Percentiles rank a stretch among this genome's conserved stretches.
Conservation (phyloP, 2,329 filamentous ascomycete genomes). For the Phialocephala sp. region DNA sequence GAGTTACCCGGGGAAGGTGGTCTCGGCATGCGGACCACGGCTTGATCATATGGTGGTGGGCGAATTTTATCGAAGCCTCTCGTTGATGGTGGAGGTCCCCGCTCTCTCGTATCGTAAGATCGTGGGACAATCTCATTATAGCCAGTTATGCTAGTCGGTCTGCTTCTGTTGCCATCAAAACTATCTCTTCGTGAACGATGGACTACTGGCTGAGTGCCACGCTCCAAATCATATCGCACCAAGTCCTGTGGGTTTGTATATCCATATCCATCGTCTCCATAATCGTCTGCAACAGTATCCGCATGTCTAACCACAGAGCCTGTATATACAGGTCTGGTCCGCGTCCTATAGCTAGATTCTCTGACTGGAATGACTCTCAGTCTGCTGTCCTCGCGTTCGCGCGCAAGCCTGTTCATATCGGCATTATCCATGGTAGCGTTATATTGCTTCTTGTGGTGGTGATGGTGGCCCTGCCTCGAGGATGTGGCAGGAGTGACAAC, state of each 20-base stretch:
- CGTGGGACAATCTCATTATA: conserved; percentile 39
- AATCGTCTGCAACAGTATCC: conserved; percentile 53
- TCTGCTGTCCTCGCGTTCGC: conserved; percentile 33
- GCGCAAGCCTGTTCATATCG: conserved; percentile 44
- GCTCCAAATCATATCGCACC: conserved; percentile 64
- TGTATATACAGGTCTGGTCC: conserved; percentile 34
- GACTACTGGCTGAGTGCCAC: conserved; percentile 48
- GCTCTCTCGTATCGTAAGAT: conserved; percentile 48
- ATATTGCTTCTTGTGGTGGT: conserved; percentile 47
- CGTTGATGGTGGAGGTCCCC: conserved; percentile 68
- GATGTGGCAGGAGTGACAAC: conserved; percentile 65
- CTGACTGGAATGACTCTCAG: conserved; percentile 32
- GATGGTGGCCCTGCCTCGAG: conserved; percentile 47
- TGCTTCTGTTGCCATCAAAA: conserved; percentile 51
- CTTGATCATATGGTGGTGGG: conserved; percentile 52
- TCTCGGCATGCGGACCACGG: conserved; percentile 53
- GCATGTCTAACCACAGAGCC: conserved; percentile 46
- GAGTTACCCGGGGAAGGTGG: conserved; percentile 31
- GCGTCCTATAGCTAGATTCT: conserved; percentile 34
- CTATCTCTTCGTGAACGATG: conserved; percentile 57
- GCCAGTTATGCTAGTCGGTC: conserved; percentile 39
- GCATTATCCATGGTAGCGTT: conserved; percentile 57
- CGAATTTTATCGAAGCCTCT: conserved; percentile 73
- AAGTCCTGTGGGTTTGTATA: conserved; percentile 69
- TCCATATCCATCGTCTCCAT: conserved; percentile 64